Evolutionary conservation across 306 rosid genomes (phyloP).

Genomic region (Leucaena leucocephala): DNA sequence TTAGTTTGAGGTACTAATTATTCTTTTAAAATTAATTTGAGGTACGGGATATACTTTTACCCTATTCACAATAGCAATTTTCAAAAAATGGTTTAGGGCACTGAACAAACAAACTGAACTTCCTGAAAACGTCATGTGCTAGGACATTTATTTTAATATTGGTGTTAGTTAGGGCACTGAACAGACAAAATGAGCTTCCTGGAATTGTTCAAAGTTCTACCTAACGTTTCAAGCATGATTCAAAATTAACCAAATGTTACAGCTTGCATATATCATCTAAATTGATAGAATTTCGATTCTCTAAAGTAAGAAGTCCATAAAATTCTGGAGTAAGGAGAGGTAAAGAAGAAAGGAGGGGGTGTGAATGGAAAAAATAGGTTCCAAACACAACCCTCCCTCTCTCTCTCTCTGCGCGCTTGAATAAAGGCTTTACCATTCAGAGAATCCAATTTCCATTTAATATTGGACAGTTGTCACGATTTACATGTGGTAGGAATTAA

Average conservation of each 20-base stretch:
- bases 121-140: no score
- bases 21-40: no score
- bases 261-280: neutral
- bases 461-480: slow-evolving; percentile 10
- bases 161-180: neutral
- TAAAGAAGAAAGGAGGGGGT: neutral
- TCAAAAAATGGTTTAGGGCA: neutral
- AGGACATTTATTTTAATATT: neutral
- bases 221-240: neutral
- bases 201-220: neutral
- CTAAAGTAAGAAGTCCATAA: neutral
- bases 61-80: neutral
- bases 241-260: slow-evolving; percentile 8
- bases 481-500: slow-evolving; percentile 12
- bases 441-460: slow-evolving; percentile 21
- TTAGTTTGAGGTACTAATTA: no score
- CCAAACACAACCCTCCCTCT: neutral
- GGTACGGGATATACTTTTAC: no score
- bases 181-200: neutral
- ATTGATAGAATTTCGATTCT: neutral
- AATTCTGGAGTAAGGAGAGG: neutral
- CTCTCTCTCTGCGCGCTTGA: neutral
- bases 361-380: neutral
- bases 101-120: no score
- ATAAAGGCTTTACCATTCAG: neutral